These are phyloP conservation scores for Berberis vulgaris DNA, from an alignment of 164 flowering plant genomes.

Conservation along the genomic window DNA sequence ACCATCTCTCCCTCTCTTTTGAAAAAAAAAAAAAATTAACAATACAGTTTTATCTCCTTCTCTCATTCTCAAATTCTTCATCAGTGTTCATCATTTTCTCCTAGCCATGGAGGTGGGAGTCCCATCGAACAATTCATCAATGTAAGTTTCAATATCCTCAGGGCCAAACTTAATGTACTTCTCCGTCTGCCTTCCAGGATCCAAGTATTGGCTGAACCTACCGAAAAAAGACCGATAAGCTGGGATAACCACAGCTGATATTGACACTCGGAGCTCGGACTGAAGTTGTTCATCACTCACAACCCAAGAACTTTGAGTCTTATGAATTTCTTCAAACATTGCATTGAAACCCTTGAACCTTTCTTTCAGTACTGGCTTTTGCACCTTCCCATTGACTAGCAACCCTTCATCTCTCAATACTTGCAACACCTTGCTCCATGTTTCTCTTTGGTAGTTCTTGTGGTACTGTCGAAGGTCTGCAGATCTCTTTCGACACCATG, in stretches of 20 bases:
- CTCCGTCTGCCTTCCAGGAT: slow-evolving; percentile 50
- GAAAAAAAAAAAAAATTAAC: neutral
- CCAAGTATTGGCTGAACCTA: slow-evolving; percentile 58
- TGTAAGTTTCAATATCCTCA: slow-evolving; percentile 68
- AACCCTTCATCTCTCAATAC: slow-evolving; percentile 60
- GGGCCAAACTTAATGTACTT: slow-evolving; percentile 81
- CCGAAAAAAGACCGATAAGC: slow-evolving; percentile 85
- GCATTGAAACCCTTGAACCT: slow-evolving; percentile 69
- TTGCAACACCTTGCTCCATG: slow-evolving; percentile 59
- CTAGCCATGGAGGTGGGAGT: slow-evolving; percentile 44
- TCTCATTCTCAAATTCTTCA: neutral
- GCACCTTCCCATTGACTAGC: slow-evolving; percentile 41
- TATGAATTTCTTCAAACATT: slow-evolving; percentile 73
- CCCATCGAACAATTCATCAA: slow-evolving; percentile 81
- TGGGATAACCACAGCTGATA: slow-evolving; percentile 69
- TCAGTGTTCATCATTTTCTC: slow-evolving; percentile 26
- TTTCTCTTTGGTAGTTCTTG: slow-evolving; percentile 72
- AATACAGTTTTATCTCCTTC: neutral
- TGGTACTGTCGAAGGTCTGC: slow-evolving; percentile 63
- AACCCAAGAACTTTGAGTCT: slow-evolving; percentile 75
- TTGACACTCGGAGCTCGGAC: slow-evolving; percentile 75
- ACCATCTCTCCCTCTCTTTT: slow-evolving; percentile 1
- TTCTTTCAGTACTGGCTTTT: slow-evolving; percentile 60
- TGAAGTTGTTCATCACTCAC: slow-evolving; percentile 89
- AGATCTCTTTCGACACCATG: slow-evolving; percentile 53